Evolutionary conservation across 108 stramenopile genomes (phyloP), one percentile per base, ranked within the genome.

Genomic region (Cylindrotheca fusiformis): DNA sequence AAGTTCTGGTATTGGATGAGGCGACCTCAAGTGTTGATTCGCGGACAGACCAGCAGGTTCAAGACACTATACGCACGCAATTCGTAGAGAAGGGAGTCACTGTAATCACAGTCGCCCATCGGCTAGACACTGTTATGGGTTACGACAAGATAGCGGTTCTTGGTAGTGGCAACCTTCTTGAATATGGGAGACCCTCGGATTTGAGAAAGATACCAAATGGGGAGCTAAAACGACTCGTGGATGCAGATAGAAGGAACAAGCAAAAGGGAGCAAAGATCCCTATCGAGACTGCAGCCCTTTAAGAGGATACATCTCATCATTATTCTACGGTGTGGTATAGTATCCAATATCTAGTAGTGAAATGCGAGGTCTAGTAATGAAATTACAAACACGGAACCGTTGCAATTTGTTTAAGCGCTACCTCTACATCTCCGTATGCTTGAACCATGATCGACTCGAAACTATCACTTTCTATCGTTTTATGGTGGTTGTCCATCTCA

Each of bases 61-160:
- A 93, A 58, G 75, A 74, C 2, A 86, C 89, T 2, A 89, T 93
- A 4, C 78, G 72, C 25, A 62, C 74, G 57, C 73, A 90, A 60
- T 93, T 93, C 56, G 85, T 89, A 2, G 75, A 93, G 12, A 82
- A 81, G 55, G 91, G 87, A 26, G 80, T 81, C 6, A 92, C 94
- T 6, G 87, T 94, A 20, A 78, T 97, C 27, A 93, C 93, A 28
- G 88, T 97, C 19, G 94, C 94, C 0, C 96, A 97, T 57, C 80
- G 96, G 25, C 67, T 95, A 19, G 87, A 95, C 32, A 97, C 96
- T 2, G 87, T 99, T 1, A 63, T 88, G 22, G 93, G 89, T 17
- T 96, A 90, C 57, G 97, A 97, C 67, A 80, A 79, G 29, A 93
- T 99, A 31, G 78, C 94, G 53, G 98, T 97, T 1, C 69, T 99